Evolutionary conservation across 306 rosid genomes (phyloP).

Genomic region (Cyclanthera cordifolia): DNA sequence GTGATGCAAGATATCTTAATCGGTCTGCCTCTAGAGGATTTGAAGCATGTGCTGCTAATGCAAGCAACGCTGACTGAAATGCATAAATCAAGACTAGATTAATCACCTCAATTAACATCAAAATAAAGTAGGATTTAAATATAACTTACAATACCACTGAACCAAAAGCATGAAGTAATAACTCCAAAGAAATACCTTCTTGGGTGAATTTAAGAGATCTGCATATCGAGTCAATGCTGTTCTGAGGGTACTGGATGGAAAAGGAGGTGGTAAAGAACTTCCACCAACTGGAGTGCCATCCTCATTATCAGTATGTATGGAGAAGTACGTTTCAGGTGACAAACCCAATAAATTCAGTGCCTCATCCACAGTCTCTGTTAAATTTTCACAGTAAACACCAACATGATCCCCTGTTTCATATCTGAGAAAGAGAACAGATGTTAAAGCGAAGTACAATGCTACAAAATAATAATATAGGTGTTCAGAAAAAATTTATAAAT

Average conservation of each 20-base stretch:
- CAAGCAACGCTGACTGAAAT: conserved; percentile 62
- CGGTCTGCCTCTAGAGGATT: conserved; percentile 82
- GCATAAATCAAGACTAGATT: neutral
- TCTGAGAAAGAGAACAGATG: conserved; percentile 29
- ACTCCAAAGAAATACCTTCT: conserved; percentile 46
- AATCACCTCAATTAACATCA: neutral
- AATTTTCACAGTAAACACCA: conserved; percentile 90
- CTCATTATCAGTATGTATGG: conserved; percentile 60
- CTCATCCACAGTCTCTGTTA: conserved; percentile 69
- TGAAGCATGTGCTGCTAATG: conserved; percentile 82
- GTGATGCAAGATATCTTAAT: conserved; percentile 80
- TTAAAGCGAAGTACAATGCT: neutral
- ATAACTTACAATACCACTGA: neutral
- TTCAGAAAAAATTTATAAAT: neutral
- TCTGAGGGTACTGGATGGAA: conserved; percentile 70
- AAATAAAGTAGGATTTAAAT: too few relatives aligned
- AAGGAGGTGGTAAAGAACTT: conserved; percentile 65
- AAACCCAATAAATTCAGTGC: conserved; percentile 50
- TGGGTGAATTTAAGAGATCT: conserved; percentile 82
- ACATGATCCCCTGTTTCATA: conserved; percentile 99
- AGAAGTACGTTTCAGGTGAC: conserved; percentile 72
- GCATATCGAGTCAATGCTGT: conserved; percentile 63
- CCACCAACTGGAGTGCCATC: conserved; percentile 81
- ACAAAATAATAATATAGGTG: neutral
- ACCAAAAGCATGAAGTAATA: conserved; percentile 2